A percentile compares a stretch with the other conserved stretches of the same genome.
These are phyloP conservation scores for Tremella fuciformis DNA, from an alignment of 768 basidiomycete genomes.

Conservation along the genomic window DNA sequence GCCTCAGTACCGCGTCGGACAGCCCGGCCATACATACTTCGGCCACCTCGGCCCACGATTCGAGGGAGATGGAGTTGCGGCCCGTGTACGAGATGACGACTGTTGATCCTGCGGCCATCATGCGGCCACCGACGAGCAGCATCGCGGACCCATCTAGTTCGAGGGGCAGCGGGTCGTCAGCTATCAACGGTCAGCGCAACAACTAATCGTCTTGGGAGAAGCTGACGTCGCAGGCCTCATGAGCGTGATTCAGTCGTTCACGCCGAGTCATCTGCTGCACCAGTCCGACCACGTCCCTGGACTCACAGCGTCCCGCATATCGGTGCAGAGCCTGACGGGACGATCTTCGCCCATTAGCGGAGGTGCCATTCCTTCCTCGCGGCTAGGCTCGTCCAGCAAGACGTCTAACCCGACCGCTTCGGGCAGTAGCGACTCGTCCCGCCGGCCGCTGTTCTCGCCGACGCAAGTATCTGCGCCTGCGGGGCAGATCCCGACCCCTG, in stretches of 20 bases:
- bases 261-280: constrained; percentile 9
- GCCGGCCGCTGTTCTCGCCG: constrained; percentile 38
- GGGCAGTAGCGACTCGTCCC: constrained; percentile 19
- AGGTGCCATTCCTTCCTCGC: background rate
- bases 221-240: constrained; percentile 6
- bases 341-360: constrained; percentile 7
- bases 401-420: constrained; percentile 11
- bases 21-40: constrained; percentile 8
- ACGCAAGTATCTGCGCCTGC: constrained; percentile 26
- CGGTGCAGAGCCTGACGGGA: too few relatives aligned
- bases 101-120: background rate
- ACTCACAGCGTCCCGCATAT: constrained; percentile 7
- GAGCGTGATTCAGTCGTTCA: constrained; percentile 29
- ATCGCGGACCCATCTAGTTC: background rate
- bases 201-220: background rate
- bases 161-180: constrained; percentile 1
- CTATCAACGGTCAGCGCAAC: too few relatives aligned
- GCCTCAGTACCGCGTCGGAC: constrained; percentile 8
- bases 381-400: constrained; percentile 3
- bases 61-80: constrained; percentile 40
- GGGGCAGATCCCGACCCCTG: background rate
- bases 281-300: constrained; percentile 5
- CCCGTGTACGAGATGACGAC: constrained; percentile 1
- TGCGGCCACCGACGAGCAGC: constrained; percentile 2
- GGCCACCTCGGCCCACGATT: constrained; percentile 22